Evolutionary conservation across 1,284 basidiomycete genomes (phyloP).

Genomic region (Microbotryum violaceum): DNA sequence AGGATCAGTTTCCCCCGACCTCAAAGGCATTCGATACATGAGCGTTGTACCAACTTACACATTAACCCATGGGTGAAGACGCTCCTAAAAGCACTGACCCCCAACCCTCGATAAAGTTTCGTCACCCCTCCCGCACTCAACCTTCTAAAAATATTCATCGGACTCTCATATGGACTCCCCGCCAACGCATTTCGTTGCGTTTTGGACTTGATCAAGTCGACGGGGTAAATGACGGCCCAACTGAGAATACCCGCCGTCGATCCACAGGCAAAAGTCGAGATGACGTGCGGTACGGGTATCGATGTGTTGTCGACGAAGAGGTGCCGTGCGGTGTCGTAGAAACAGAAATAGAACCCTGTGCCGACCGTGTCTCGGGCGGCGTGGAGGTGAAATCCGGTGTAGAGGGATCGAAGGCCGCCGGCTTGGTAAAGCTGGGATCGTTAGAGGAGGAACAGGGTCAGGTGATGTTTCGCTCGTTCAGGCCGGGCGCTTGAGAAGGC

Average conservation of each 20-base stretch:
- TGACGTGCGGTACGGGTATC: slow-evolving; percentile 63
- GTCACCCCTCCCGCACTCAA: slow-evolving; percentile 70
- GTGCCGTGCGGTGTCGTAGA: slow-evolving; percentile 77
- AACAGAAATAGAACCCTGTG: slow-evolving; percentile 75
- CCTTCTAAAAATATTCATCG: slow-evolving; percentile 63
- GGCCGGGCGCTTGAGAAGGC: neutral
- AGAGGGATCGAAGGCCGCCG: slow-evolving; percentile 64
- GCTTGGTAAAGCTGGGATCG: slow-evolving; percentile 31
- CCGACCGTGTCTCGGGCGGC: slow-evolving; percentile 43
- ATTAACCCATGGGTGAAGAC: slow-evolving; percentile 24
- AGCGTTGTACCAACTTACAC: slow-evolving; percentile 8
- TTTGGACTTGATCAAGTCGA: slow-evolving; percentile 77
- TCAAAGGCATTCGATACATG: no score
- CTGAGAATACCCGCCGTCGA: slow-evolving; percentile 73
- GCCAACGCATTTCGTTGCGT: slow-evolving; percentile 80
- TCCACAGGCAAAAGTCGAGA: slow-evolving; percentile 77
- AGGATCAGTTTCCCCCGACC: neutral
- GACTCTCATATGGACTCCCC: slow-evolving; percentile 55
- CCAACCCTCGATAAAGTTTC: slow-evolving; percentile 73
- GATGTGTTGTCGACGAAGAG: slow-evolving; percentile 60
- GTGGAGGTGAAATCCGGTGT: slow-evolving; percentile 74
- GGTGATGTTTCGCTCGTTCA: no score
- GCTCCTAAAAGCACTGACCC: slow-evolving; percentile 39
- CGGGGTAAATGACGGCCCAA: slow-evolving; percentile 29
- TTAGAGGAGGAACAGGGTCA: neutral